Base-by-base conservation (phyloP, 495 filamentous ascomycete genomes). In the Arthonia radiata region DNA sequence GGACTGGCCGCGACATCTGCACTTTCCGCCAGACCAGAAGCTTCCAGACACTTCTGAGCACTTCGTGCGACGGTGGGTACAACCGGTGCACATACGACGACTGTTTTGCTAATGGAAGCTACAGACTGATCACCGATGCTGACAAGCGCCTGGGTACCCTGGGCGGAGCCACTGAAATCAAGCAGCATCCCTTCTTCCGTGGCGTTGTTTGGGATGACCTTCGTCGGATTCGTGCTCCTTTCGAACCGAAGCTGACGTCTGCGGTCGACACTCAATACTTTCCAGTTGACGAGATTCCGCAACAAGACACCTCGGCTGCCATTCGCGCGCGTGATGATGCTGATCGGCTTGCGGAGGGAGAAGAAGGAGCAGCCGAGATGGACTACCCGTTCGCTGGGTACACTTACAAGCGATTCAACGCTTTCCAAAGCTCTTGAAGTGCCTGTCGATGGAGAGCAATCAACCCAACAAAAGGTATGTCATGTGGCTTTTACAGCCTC, bases 231-330 rank as follows among this genome's bases (percentile, higher is more conserved):
- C 71, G 81, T 15, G 86, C 86, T 23, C 86, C 86, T 1, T 97
- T 97, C 44, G 82, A 94, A 49, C 86, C 86, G 0, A 74, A 76
- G 39, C 60, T 97, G 31, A 69, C 67, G 29, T 90, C 78, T 17
- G 81, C 80, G 44, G 73, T 91, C 32, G 86, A 97, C 46, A 86
- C 82, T n/a, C 78, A 78, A 13, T 92, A 97, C 55, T 97, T 97
- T 69, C 86, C 86, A 5, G 92, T 78, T 24, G 83, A 94, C 44
- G 86, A 97, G 45, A 91, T 97, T 37, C 77, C 81, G 34, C 81
- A 93, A 54, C 77, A 71, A 17, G 81, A 92, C 42, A 81, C 73
- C 27, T 72, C 54, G 23, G 66, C 67, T 17, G 57, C 57, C 49
- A 43, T 89, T 53, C 49, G 61, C 50, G 61, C 65, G 47, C 61